Base-by-base conservation (phyloP, 352 stramenopile species). In the Globisporangium iwayamae region DNA sequence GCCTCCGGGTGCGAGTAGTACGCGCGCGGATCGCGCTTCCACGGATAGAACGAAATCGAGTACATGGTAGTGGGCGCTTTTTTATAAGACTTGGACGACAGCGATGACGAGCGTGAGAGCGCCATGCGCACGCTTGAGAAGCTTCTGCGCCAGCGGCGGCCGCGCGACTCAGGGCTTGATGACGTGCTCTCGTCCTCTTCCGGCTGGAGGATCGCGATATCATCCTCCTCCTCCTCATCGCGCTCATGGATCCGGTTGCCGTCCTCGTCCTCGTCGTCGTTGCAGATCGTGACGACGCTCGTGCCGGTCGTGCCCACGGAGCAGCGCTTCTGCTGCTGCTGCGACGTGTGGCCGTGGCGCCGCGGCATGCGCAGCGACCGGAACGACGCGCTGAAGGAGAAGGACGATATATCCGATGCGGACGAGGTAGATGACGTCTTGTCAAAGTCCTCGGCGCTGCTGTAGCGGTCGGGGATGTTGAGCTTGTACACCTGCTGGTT, bases 1-100 rank as follows among this genome's bases (percentile, higher is more conserved):
- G 81, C 81, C 66, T 84, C 78, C 16, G 81, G 81, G 39, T 84
- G 71, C 11, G 81, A 90, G 70, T 90, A 90, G 59, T 90, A 90
- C 13, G 73, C 73, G 36, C 71, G 69, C 10, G 81, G 59, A 47
- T 90, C 81, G 77, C 85, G 85, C 56, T 87, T 90, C 81, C 81
- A 90, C 59, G 81, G 81, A 62, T 85, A 89, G 56, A 90, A 90
- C 57, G 81, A 83, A 59, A 90, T 89, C 5, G 81, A 90, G 65
- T 82, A 89, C 74, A 89, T 81, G 57, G 68, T 72, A 38, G 67
- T 74, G 28, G 74, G 58, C 6, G 68, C 50, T n/a, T 70, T 75
- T 39, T 65, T 64, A 36, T 36, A 36, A 5, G 32, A 36, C 18
- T 20, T 20, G 43, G 58, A 48, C 22, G 9, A 41, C 9, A 36